Evolutionary conservation across 1,139 yeast genomes (phyloP).

Genomic region (Yamadazyma kanchanaburiensis): DNA sequence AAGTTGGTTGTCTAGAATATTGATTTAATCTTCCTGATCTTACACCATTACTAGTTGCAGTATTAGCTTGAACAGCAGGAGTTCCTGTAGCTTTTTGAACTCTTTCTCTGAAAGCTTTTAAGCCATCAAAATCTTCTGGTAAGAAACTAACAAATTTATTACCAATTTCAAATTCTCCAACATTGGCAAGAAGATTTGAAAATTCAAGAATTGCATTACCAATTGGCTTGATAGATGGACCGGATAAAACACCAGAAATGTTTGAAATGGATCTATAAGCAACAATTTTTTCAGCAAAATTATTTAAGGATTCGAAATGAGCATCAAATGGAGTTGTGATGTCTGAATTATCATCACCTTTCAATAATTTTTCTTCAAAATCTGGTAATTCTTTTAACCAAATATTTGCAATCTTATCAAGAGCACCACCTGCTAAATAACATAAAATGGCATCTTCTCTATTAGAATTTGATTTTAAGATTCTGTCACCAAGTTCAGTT

Average conservation of each 20-base stretch:
- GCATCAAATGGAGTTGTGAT: conserved; percentile 75
- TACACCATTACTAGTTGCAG: conserved; percentile 2
- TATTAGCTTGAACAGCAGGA: conserved; percentile 3
- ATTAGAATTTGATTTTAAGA: conserved; percentile 27
- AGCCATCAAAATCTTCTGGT: conserved; percentile 54
- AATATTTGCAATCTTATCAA: conserved; percentile 73
- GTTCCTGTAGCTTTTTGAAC: conserved; percentile 52
- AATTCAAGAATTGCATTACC: conserved; percentile 70
- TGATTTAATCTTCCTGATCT: conserved; percentile 5
- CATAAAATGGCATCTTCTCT: conserved; percentile 77
- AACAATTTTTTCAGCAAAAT: conserved; percentile 79
- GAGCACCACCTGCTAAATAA: conserved; percentile 77
- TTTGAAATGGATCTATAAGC: conserved; percentile 62
- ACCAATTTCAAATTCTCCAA: conserved; percentile 84
- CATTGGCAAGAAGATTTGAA: conserved; percentile 74
- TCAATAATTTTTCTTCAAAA: conserved; percentile 51
- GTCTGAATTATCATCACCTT: conserved; percentile 28
- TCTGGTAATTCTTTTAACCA: conserved; percentile 79
- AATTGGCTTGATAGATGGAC: conserved; percentile 48
- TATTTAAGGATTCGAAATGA: conserved; percentile 75
- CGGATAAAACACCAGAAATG: conserved; percentile 36
- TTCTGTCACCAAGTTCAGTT: conserved; percentile 68
- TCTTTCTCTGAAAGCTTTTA: conserved; percentile 66
- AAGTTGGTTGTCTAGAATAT: conserved; percentile 5
- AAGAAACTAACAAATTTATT: conserved; percentile 62